Evolutionary conservation across 148 eudicot genomes (phyloP).

Genomic region (Limonium bicolor): DNA sequence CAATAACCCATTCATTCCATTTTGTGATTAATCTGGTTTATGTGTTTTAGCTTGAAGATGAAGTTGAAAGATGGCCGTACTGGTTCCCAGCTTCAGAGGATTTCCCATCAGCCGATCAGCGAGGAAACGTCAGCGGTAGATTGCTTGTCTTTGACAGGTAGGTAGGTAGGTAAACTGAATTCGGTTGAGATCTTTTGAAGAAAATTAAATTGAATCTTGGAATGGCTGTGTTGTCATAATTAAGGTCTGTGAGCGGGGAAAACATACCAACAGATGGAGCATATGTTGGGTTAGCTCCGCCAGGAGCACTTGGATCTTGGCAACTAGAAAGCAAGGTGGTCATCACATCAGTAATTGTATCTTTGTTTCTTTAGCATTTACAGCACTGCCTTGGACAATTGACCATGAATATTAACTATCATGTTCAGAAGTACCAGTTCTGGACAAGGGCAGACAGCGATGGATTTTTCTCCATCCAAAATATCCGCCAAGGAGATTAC

Average conservation of each 20-base stretch:
- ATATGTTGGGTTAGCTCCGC: conserved; percentile 37
- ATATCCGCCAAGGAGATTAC: conserved; percentile 31
- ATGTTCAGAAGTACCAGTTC: conserved; percentile 44
- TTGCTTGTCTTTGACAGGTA: conserved; percentile 54
- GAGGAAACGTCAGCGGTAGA: conserved; percentile 54
- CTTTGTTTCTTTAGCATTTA: not conserved
- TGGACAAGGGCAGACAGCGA: conserved; percentile 39
- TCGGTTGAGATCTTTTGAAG: not conserved
- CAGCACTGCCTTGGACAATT: not conserved
- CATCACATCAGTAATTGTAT: not conserved
- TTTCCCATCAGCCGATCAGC: conserved; percentile 46
- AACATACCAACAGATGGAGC: conserved; percentile 21
- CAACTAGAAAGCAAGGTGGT: conserved; percentile 50
- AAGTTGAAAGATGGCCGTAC: conserved; percentile 77
- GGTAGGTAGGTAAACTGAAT: too few species aligned
- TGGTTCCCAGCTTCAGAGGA: conserved; percentile 70
- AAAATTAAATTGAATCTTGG: not conserved
- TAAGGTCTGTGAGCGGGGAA: not conserved
- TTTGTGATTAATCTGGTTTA: too few species aligned
- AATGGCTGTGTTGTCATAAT: too few species aligned
- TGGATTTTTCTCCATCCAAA: conserved; percentile 29
- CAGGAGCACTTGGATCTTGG: conserved; percentile 55
- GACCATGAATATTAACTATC: not conserved
- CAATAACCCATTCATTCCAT: not conserved
- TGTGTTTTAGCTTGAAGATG: conserved; percentile 28